Evolutionary conservation across 2,329 filamentous ascomycete species (phyloP).

Genomic region (Penicillium vulpinum): DNA sequence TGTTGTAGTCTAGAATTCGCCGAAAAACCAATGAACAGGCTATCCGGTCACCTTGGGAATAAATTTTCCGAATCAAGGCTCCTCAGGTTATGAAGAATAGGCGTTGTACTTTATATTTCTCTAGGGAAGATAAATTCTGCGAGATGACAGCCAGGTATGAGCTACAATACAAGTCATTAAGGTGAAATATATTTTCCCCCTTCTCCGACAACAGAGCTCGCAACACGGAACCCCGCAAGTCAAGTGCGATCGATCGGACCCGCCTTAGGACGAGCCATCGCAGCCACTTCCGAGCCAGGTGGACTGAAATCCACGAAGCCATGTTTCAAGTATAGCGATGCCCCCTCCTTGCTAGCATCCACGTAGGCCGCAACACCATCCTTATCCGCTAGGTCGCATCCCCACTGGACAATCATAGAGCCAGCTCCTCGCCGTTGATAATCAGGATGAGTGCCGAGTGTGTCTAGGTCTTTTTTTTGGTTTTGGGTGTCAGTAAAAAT

Average conservation of each 20-base stretch:
- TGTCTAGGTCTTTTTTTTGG: slow-evolving; percentile 34
- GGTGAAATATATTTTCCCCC: background rate
- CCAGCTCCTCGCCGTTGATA: slow-evolving; percentile 46
- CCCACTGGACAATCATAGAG: slow-evolving; percentile 40
- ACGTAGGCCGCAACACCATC: slow-evolving; percentile 40
- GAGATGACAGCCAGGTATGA: background rate
- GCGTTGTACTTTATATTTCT: too few species aligned
- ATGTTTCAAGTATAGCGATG: slow-evolving; percentile 41
- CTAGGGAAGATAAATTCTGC: too few species aligned
- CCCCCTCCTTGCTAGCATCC: slow-evolving; percentile 39
- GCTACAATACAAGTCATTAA: background rate
- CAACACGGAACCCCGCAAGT: too few species aligned
- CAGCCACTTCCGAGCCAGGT: background rate
- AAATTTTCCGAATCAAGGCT: too few species aligned
- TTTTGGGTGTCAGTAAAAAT: background rate
- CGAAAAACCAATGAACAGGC: too few species aligned
- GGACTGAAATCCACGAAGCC: slow-evolving; percentile 39
- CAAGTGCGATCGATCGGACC: background rate
- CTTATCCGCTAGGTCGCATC: slow-evolving; percentile 38
- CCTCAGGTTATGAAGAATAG: too few species aligned
- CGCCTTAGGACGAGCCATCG: slow-evolving; percentile 10
- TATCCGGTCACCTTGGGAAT: too few species aligned
- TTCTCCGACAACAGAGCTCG: background rate
- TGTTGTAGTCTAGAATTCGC: too few species aligned
- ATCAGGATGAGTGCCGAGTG: slow-evolving; percentile 44